These are phyloP conservation scores for Boletus eberwhitei DNA, from an alignment of 768 basidiomycete genomes.

Conservation along the genomic window DNA sequence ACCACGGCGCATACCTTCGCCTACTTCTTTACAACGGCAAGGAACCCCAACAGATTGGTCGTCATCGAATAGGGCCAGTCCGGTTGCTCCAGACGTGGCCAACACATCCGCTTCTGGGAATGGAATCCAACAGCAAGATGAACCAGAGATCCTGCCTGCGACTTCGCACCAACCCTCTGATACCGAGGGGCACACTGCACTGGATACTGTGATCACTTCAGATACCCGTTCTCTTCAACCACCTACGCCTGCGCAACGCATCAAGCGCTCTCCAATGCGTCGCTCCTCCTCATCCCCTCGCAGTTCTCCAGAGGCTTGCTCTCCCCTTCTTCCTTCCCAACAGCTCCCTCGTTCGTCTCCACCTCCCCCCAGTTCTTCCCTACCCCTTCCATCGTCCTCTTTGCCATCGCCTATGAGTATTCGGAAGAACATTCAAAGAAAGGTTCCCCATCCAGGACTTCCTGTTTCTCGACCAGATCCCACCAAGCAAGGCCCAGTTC, in stretches of 20 bases:
- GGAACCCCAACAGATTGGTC: slow-evolving; percentile 35
- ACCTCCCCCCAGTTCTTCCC: slow-evolving; percentile 11
- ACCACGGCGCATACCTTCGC: slow-evolving; percentile 8
- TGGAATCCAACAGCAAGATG: not conserved
- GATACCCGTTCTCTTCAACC: slow-evolving; percentile 20
- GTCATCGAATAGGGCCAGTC: slow-evolving; percentile 21
- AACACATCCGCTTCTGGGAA: not conserved
- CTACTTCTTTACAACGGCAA: slow-evolving; percentile 7
- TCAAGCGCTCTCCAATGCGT: slow-evolving; percentile 4
- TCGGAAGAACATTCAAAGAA: slow-evolving; percentile 37
- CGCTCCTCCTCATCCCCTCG: slow-evolving; percentile 1
- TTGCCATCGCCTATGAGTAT: slow-evolving; percentile 5
- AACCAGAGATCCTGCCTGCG: slow-evolving; percentile 1
- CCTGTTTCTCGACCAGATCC: slow-evolving; percentile 32
- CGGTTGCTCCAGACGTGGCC: not conserved
- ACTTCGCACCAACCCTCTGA: slow-evolving; percentile 1
- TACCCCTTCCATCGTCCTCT: slow-evolving; percentile 6
- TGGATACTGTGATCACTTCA: not conserved
- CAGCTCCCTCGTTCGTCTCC: slow-evolving; percentile 11
- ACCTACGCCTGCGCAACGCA: slow-evolving; percentile 30
- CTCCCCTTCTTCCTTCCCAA: slow-evolving; percentile 1
- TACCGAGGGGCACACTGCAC: slow-evolving; percentile 12
- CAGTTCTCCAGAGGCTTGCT: slow-evolving; percentile 8
- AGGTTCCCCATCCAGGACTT: slow-evolving; percentile 43
- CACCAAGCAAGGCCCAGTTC: slow-evolving; percentile 34